These are phyloP conservation scores for Pleurotus citrinopileatus DNA, from an alignment of 768 basidiomycete species.

Conservation along the genomic window DNA sequence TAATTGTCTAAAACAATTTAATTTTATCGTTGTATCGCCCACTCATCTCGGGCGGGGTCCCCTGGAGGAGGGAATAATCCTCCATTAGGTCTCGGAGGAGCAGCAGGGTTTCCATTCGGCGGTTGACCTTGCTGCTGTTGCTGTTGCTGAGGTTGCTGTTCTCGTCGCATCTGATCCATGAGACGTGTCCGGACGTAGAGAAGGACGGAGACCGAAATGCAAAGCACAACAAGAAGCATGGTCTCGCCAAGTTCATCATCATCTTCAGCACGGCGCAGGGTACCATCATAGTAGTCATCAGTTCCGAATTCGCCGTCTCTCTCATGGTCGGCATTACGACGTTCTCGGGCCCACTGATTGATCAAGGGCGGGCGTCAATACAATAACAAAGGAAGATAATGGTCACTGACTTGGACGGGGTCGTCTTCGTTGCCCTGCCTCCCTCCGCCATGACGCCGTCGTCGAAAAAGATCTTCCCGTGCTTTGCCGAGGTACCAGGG, in stretches of 20 bases:
- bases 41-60: constrained; percentile 63
- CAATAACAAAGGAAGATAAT: neutral
- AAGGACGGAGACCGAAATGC: constrained; percentile 68
- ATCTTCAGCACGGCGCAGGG: constrained; percentile 54
- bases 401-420: constrained; percentile 57
- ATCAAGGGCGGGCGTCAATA: constrained; percentile 1
- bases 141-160: constrained; percentile 45
- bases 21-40: constrained; percentile 47
- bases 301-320: constrained; percentile 74
- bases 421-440: constrained; percentile 56
- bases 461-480: constrained; percentile 69
- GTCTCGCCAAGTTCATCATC: constrained; percentile 78
- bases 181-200: constrained; percentile 80
- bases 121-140: constrained; percentile 38
- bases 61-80: constrained; percentile 62
- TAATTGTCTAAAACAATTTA: neutral
- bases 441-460: constrained; percentile 35
- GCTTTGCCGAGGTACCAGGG: constrained; percentile 85
- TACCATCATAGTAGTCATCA: constrained; percentile 80
- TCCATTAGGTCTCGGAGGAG: constrained; percentile 28
- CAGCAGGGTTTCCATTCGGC: constrained; percentile 13
- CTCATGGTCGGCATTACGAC: constrained; percentile 68
- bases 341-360: constrained; percentile 73
- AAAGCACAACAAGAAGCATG: constrained; percentile 71
- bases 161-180: constrained; percentile 67